A percentile compares a stretch with the other conserved stretches of the same genome.
Evolutionary conservation across 352 stramenopile genomes (phyloP).

Genomic region (Pythium phragmiticola): DNA sequence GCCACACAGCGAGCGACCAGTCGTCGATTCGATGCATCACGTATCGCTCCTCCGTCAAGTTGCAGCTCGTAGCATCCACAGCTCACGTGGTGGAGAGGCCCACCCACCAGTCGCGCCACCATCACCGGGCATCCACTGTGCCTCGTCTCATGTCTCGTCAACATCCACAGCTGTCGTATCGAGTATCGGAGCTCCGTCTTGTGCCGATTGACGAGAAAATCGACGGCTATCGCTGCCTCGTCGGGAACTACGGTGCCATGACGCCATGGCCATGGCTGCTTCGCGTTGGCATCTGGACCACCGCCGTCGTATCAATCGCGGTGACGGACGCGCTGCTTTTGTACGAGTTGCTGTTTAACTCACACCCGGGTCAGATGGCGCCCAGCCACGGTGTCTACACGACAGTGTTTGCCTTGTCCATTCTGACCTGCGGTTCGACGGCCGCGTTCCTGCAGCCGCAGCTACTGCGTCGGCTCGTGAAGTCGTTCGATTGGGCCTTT

Average conservation of each 20-base stretch:
- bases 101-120: background rate
- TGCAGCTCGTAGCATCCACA: background rate
- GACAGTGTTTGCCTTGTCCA: too few relatives aligned
- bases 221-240: background rate
- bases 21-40: conserved; percentile 26
- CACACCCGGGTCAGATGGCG: too few relatives aligned
- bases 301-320: background rate
- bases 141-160: background rate
- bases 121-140: background rate
- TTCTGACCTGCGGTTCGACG: background rate
- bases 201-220: conserved; percentile 1
- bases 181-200: background rate
- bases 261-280: background rate
- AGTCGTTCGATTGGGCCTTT: conserved; percentile 36
- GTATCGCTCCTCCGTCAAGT: conserved; percentile 26
- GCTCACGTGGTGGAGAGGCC: background rate
- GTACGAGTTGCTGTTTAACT: background rate
- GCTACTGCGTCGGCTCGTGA: conserved; percentile 21
- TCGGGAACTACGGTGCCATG: background rate
- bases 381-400: too few relatives aligned
- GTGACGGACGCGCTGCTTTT: background rate
- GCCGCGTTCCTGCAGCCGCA: conserved; percentile 20
- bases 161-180: background rate
- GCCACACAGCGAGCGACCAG: conserved; percentile 8
- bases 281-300: background rate